Conservation (phyloP, 495 filamentous ascomycete species). For the Rostrohypoxylon terebratum region DNA sequence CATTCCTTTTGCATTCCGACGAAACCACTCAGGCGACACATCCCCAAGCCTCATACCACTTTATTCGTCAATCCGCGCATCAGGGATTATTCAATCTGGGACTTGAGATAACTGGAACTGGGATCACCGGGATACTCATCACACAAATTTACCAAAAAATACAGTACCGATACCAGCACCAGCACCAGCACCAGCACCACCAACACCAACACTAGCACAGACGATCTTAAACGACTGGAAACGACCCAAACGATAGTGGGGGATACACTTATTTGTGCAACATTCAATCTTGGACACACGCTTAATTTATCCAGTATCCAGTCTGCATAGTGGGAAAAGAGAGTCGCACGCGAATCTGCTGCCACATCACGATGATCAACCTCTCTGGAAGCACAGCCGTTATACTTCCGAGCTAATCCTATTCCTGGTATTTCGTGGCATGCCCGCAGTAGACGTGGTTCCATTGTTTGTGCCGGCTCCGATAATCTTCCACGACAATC, state of each 20-base stretch:
- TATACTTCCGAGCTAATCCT: constrained; percentile 49
- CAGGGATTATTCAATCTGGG: constrained; percentile 27
- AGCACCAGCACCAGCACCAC: not conserved
- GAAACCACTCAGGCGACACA: constrained; percentile 36
- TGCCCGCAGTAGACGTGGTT: constrained; percentile 48
- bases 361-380: constrained; percentile 51
- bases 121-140: constrained; percentile 4
- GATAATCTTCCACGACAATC: constrained; percentile 19
- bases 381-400: constrained; percentile 39
- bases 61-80: constrained; percentile 42
- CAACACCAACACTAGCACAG: not conserved
- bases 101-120: too few species aligned
- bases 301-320: constrained; percentile 18
- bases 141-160: constrained; percentile 12
- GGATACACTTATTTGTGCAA: constrained; percentile 32
- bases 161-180: not conserved
- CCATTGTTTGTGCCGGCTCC: constrained; percentile 46
- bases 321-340: constrained; percentile 6
- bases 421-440: constrained; percentile 46
- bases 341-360: constrained; percentile 46
- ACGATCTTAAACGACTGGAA: not conserved
- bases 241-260: constrained; percentile 8
- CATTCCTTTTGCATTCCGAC: constrained; percentile 39
- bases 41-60: not conserved
- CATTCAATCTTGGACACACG: constrained; percentile 1